Evolutionary conservation across 345 rosid species (phyloP), one percentile per base, ranked within the genome.

Genomic region (Nasturtium officinale): DNA sequence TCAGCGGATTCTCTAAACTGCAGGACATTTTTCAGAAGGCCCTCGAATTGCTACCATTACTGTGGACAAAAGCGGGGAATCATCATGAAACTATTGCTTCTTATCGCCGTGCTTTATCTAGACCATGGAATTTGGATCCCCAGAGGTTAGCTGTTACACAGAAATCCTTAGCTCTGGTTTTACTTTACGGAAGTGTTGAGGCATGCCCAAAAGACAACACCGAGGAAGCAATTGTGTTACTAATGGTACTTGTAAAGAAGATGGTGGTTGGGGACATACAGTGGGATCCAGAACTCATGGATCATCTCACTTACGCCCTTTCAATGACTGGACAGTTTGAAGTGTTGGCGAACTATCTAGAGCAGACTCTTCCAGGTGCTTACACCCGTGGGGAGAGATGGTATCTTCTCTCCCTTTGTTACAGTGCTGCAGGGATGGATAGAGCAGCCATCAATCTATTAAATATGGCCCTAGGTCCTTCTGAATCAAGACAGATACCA

Each of bases 391-490:
- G 85, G 37, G 96, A 89, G 55, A 87, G 99, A 79, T 96, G 98
- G 97, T 86, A 87, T 80, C 68, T 85, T 76, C 96, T 96, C 56
- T 94, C 97, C 42, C 92, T 92, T 55, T 92, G 97, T 82, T 90
- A 90, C 74, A 77, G 81, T 73, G 96, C 96, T 73, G 89, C 89
- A 4, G 90, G 88, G 59, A 85, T 89, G 68, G 80, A 83, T 76
- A 87, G 87, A 71, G 70, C 81, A 29, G 92, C 98, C 52, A 73
- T 92, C 71, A 90, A 92, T 84, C 86, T 92, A 61, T 78, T 90
- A 21, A 83, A 81, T 77, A 84, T 89, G 76, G 81, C 88, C 60
- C 78, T 78, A 1, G 83, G 95, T 55, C 80, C 65, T 78, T 96
- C 98, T 40, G 90, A 96, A 79, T 80, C 96, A 59, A 90, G 81